Evolutionary conservation across 305 asterid genomes (phyloP).

Genomic region (Lippia alba): DNA sequence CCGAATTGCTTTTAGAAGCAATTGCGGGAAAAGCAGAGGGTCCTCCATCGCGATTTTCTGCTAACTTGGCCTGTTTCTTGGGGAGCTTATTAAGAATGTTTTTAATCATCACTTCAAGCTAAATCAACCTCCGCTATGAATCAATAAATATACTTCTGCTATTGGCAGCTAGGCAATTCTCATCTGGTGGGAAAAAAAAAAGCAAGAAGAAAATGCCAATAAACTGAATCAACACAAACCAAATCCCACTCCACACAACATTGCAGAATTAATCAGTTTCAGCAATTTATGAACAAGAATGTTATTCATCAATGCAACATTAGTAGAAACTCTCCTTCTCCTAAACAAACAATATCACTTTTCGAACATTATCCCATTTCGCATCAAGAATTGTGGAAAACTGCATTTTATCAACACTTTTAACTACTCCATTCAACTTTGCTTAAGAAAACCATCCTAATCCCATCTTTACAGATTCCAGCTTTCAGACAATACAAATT

Average conservation of each 20-base stretch:
- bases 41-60: slow-evolving; percentile 76
- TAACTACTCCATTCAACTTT: background rate
- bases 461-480: background rate
- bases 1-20: slow-evolving; percentile 53
- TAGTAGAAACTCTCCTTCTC: slow-evolving; percentile 25
- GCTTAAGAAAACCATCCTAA: background rate
- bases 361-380: slow-evolving; percentile 3
- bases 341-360: slow-evolving; percentile 21
- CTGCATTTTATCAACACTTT: background rate
- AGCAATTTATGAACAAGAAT: slow-evolving; percentile 27
- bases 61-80: slow-evolving; percentile 69
- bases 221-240: slow-evolving; percentile 27
- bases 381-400: background rate
- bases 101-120: slow-evolving; percentile 61
- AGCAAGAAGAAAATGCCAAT: background rate
- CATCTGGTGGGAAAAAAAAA: slow-evolving; percentile 45
- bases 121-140: slow-evolving; percentile 30
- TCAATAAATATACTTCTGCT: slow-evolving; percentile 32
- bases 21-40: slow-evolving; percentile 51
- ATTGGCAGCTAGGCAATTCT: slow-evolving; percentile 35
- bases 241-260: slow-evolving; percentile 27
- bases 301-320: slow-evolving; percentile 18
- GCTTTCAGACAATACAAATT: background rate
- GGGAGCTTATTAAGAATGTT: slow-evolving; percentile 86
- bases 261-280: slow-evolving; percentile 14